These are phyloP conservation scores for Vigna nakashimae DNA, from an alignment of 306 rosid species.

Conservation along the genomic window DNA sequence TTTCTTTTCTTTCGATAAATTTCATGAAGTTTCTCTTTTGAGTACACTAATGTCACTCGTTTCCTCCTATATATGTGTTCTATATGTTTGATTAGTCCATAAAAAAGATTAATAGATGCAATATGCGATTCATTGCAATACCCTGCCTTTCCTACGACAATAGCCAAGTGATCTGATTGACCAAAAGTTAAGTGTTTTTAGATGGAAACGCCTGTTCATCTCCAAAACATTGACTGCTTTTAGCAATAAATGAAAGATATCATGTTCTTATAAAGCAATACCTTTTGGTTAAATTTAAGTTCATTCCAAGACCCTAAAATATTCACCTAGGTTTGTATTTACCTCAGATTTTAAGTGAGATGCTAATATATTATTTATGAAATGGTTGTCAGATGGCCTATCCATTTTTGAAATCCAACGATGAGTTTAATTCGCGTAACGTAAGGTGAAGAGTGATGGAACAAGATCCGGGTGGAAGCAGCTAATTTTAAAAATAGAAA, in stretches of 20 bases:
- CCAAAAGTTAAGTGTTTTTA: not conserved
- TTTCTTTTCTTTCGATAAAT: not conserved
- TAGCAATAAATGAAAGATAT: not conserved
- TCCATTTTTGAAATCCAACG: not conserved
- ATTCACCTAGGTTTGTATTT: not conserved
- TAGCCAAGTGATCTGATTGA: not conserved
- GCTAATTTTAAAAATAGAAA: too few relatives aligned
- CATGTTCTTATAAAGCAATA: not conserved
- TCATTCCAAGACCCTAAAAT: not conserved
- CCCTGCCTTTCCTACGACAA: not conserved
- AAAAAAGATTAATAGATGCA: too few relatives aligned
- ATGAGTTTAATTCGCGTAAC: not conserved
- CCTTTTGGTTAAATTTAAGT: not conserved
- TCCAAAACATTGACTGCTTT: not conserved
- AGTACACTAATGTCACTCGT: not conserved
- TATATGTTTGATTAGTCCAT: not conserved
- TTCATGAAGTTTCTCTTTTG: conserved; percentile 5
- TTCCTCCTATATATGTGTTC: not conserved
- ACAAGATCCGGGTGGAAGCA: too few relatives aligned
- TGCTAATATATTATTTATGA: not conserved
- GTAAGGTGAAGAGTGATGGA: too few relatives aligned
- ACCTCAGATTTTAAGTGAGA: not conserved
- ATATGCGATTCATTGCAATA: not conserved
- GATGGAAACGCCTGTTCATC: not conserved
- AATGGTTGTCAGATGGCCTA: not conserved